Conservation (phyloP, 768 basidiomycete genomes). For the Boletellus ananiceps region DNA sequence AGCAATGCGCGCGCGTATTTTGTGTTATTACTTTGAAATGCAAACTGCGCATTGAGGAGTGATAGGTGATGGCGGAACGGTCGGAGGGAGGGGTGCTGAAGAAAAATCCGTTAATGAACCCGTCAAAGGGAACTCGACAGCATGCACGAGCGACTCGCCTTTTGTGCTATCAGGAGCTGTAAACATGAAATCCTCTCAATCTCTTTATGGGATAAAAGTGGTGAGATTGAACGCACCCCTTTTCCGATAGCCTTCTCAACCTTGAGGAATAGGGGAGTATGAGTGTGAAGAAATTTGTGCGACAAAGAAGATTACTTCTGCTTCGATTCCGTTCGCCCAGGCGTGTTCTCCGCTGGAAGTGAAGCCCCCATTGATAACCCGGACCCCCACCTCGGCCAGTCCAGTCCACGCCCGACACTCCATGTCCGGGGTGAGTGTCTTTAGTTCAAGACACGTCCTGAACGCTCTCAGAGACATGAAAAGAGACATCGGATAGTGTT, state of each 20-base stretch:
- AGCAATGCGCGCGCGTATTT: conserved; percentile 60
- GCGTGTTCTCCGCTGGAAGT: conserved; percentile 31
- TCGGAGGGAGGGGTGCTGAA: conserved; percentile 61
- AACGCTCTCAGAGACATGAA: conserved; percentile 53
- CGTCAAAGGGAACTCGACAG: background rate
- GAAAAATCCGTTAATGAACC: conserved; percentile 1
- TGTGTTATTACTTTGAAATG: conserved; percentile 40
- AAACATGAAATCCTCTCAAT: conserved; percentile 1
- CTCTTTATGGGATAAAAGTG: background rate
- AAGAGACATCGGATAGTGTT: conserved; percentile 49
- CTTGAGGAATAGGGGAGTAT: conserved; percentile 21
- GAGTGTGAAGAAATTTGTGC: background rate
- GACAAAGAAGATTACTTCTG: conserved; percentile 40
- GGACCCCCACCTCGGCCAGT: conserved; percentile 65
- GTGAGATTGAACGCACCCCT: conserved; percentile 46
- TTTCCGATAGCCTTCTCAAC: conserved; percentile 64
- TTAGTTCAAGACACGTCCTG: conserved; percentile 47
- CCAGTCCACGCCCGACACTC: conserved; percentile 72
- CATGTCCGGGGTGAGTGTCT: conserved; percentile 48
- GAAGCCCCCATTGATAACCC: conserved; percentile 46
- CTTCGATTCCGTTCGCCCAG: conserved; percentile 49
- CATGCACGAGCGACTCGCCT: conserved; percentile 37
- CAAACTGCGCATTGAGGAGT: conserved; percentile 57
- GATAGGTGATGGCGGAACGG: conserved; percentile 56
- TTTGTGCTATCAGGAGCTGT: conserved; percentile 54